phyloP scores from a whole-genome alignment of 495 filamentous ascomycete genomes.

The Penicillium alfredii region DNA sequence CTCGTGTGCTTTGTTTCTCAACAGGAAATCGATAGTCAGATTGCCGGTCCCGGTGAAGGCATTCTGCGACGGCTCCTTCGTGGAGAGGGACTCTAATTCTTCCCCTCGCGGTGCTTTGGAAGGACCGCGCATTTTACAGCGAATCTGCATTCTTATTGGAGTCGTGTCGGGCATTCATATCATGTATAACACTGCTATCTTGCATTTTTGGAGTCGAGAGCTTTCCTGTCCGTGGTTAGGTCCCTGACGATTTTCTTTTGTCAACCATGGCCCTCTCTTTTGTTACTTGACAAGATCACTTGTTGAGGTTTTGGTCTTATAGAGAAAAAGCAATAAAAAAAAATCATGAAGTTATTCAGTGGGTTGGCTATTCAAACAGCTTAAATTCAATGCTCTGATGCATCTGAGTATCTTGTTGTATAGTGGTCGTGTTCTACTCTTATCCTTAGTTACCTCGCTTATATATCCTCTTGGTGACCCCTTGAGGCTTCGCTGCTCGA shows the following conservation, averaged over 20 bases:
- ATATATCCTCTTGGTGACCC: no score
- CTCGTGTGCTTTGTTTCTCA: slow-evolving; percentile 73
- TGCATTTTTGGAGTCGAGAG: slow-evolving; percentile 14
- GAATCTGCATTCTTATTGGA: slow-evolving; percentile 7
- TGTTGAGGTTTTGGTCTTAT: no score
- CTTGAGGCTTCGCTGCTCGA: no score
- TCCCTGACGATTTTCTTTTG: slow-evolving; percentile 10
- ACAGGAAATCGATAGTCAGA: slow-evolving; percentile 64
- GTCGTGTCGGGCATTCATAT: slow-evolving; percentile 9
- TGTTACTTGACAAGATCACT: no score
- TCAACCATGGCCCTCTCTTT: slow-evolving; percentile 8
- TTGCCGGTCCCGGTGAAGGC: slow-evolving; percentile 59
- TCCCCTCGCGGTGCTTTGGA: not conserved
- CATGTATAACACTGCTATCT: slow-evolving; percentile 7
- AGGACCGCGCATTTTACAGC: not conserved
- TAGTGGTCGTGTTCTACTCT: no score
- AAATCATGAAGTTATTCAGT: no score
- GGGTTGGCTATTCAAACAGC: no score
- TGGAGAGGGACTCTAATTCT: slow-evolving; percentile 32
- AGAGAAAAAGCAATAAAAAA: no score
- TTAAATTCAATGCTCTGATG: no score
- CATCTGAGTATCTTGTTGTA: no score
- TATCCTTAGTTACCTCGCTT: no score
- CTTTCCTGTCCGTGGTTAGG: slow-evolving; percentile 8
- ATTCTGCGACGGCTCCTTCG: slow-evolving; percentile 43